Base-by-base conservation (phyloP, 208 protist species). In the Trypanosomatidae sp. region DNA sequence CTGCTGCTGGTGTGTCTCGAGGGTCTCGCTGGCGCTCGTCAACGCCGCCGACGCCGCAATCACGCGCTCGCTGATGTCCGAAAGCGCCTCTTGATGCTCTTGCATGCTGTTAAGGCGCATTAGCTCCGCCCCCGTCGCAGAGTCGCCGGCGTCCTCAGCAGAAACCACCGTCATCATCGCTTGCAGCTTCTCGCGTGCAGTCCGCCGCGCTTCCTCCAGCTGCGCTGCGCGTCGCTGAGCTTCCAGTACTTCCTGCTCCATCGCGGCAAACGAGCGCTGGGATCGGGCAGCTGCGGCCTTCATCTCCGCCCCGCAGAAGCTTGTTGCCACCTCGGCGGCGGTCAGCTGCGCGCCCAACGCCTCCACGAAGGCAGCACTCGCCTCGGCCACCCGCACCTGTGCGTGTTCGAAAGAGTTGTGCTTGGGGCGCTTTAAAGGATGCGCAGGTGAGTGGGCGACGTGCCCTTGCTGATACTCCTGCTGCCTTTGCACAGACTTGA, bases 241-340 rank as follows among this genome's bases (percentile, higher is more conserved):
- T 15, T 64, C 43, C n/a, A 17, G 3, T 58, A 71, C 59, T 25
- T 66, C 59, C 52, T 46, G 43, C 53, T 71, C 58, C 46, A 69
- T 41, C 49, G 25, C 17, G 12, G 44, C 66, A 8, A 58, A 19
- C 5, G 4, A 12, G 28, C 43, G 15, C 47, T 58, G 66, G 7
- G 66, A 25, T 22, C n/a, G 66, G 28, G 44, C 46, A 30, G n/a
- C 28, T 9, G 46, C 66, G 15, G n/a, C 28, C 17, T 56, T 53
- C 30, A 56, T 53, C 30, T 13, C 46, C 39, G 13, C 66, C 66
- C 3, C 9, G 46, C 66, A 69, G 50, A 69, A 69, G 22, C 7
- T 33, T 6, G 30, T 59, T 12, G 47, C 66, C 30, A 22, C 66
- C 66, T 69, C 66, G 25, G 47, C 41, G 28, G 30, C 66, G 28